Evolutionary conservation across 2,329 filamentous ascomycete genomes (phyloP), one percentile per base, ranked within the genome.

Genomic region (Chalara sp.): DNA sequence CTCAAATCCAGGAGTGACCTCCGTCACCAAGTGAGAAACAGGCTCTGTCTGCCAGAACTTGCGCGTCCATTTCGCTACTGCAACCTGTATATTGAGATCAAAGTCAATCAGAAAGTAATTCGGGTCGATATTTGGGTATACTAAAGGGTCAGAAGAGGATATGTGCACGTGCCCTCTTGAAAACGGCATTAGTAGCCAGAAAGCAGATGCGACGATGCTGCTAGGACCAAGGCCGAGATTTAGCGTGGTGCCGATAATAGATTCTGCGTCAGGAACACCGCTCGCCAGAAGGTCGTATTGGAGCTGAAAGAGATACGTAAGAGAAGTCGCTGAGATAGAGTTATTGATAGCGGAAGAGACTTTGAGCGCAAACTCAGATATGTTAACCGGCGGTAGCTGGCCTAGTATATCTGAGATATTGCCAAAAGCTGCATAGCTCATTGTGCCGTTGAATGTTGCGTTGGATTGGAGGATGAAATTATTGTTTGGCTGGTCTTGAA

Each of bases 241-340:
- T 1, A 47, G 41, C 3, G 54, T 50, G 2, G 57, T 53, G 0
- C 67, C 66, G 0, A 65, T 62, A 44, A 79, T 60, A 1, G 75
- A 64, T 58, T 80, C 77, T 1, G 67, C 71, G 3, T 77, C 62
- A 0, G 76, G 72, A 1, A 75, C 66, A 10, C 67, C 63, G 31
- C 43, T 21, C 58, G 76, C 76, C 12, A 79, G 67, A 7, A 79
- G 63, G 46, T 74, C 68, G 53, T 76, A 67, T 60, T 79, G 74
- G 3, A 73, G 61, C 6, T 61, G 61, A 21, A 78, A 65, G 1
- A 76, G 60, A 51, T 74, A 66, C 32, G 76, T 53, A 11, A 67
- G 63, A 11, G 63, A 50, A 5, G 62, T 55, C 7, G 60, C 56
- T 10, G 68, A 55, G 8, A 56, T 61, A 13, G 63, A 59, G 6